These are phyloP conservation scores for Rhizophlyctis rosea DNA, from an alignment of 192 early-diverging fungal species.

Conservation along the genomic window DNA sequence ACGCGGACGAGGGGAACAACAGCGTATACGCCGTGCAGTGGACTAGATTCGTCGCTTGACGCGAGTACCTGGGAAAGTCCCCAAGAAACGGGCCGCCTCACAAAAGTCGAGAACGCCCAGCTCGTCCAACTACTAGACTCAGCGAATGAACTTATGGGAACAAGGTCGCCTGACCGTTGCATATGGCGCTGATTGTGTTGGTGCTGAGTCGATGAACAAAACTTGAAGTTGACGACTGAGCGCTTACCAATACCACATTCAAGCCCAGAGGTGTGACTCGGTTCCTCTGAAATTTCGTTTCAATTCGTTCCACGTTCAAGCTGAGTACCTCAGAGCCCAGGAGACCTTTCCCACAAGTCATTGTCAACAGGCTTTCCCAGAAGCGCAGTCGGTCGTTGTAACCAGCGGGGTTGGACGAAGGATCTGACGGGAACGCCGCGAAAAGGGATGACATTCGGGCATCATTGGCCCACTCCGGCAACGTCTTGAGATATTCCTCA, in stretches of 20 bases:
- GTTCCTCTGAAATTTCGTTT: conserved; percentile 11
- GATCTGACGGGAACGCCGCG: conserved; percentile 9
- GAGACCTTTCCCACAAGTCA: conserved; percentile 1
- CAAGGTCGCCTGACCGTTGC: conserved; percentile 6
- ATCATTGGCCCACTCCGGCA: background rate
- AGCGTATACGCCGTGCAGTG: conserved; percentile 2
- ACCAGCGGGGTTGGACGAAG: background rate
- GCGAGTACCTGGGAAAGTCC: conserved; percentile 14
- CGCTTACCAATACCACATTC: conserved; percentile 17
- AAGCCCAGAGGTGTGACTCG: conserved; percentile 15
- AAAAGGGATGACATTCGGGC: conserved; percentile 16
- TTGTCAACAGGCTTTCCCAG: conserved; percentile 13
- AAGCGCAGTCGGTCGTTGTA: conserved; percentile 17
- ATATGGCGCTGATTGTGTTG: conserved; percentile 9
- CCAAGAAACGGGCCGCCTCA: conserved; percentile 18
- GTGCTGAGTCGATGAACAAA: background rate
- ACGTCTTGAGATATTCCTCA: background rate
- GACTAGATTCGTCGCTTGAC: conserved; percentile 1
- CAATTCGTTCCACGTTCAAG: conserved; percentile 13
- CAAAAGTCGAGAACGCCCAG: conserved; percentile 12
- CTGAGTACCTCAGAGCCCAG: conserved; percentile 1
- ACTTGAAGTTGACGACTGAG: background rate
- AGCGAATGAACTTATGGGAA: conserved; percentile 6
- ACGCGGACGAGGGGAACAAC: conserved; percentile 14
- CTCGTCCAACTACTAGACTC: conserved; percentile 1